These are phyloP conservation scores for Geosmithia morbida DNA, from an alignment of 2,329 filamentous ascomycete genomes.

Conservation along the genomic window DNA sequence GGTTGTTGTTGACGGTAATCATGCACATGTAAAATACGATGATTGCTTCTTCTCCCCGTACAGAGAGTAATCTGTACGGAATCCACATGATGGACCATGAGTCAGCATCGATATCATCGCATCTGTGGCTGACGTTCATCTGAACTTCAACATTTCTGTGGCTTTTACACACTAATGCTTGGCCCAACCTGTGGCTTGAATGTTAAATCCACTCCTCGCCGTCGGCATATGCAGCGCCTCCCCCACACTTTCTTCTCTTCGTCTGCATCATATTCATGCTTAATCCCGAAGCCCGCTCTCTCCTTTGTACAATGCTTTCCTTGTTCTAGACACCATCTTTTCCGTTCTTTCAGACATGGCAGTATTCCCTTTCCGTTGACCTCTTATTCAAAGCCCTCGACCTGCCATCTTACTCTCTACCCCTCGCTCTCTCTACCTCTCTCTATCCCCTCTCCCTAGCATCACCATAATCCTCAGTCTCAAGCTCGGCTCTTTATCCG, in stretches of 20 bases:
- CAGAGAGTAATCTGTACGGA: too few relatives aligned
- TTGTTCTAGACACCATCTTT: neutral
- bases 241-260: neutral
- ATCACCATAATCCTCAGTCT: neutral
- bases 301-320: neutral
- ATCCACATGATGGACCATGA: too few relatives aligned
- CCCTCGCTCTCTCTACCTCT: neutral
- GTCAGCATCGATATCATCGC: too few relatives aligned
- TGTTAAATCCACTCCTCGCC: neutral
- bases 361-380: neutral
- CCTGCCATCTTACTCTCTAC: too few relatives aligned
- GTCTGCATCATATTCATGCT: neutral
- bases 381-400: neutral
- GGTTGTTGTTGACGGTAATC: too few relatives aligned
- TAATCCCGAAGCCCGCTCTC: neutral
- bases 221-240: neutral
- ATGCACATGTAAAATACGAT: too few relatives aligned
- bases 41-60: too few relatives aligned
- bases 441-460: neutral
- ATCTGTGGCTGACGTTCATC: too few relatives aligned
- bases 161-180: too few relatives aligned
- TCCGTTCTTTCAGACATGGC: neutral
- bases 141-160: too few relatives aligned
- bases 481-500: neutral
- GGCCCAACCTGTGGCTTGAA: too few relatives aligned